phyloP scores from a whole-genome alignment of 1,284 basidiomycete genomes.

The Trichosporon faecale region DNA sequence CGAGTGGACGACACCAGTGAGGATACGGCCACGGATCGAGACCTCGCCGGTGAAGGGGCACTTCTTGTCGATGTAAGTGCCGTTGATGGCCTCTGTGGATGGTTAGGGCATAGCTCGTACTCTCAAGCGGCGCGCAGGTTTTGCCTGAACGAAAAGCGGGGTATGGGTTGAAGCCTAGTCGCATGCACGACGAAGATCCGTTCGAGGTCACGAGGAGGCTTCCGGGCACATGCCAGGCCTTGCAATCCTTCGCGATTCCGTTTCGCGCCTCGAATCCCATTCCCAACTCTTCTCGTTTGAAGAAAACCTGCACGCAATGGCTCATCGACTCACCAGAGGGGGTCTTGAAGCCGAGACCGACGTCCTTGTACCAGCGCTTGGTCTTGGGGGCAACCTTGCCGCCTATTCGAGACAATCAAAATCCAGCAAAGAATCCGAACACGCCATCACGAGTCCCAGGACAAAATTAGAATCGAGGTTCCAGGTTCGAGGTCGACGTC shows the following conservation, averaged over 20 bases:
- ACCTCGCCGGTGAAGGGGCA: conserved; percentile 95
- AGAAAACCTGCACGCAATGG: background rate
- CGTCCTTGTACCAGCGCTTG: conserved; percentile 99
- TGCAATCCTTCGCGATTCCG: background rate
- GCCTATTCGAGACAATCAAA: conserved; percentile 53
- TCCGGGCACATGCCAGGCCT: background rate
- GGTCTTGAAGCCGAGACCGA: conserved; percentile 95
- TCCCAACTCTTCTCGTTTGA: background rate
- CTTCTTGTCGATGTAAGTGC: conserved; percentile 99
- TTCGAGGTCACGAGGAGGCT: background rate
- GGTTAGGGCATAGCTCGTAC: conserved; percentile 67
- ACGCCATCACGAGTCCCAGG: too few species aligned
- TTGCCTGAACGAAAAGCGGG: background rate
- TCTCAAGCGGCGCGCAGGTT: background rate
- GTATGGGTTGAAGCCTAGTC: background rate
- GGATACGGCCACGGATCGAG: conserved; percentile 98
- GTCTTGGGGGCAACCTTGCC: conserved; percentile 88
- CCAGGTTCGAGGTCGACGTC: background rate
- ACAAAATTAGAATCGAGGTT: background rate
- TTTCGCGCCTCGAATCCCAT: background rate
- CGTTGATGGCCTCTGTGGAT: conserved; percentile 85
- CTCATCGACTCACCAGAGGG: conserved; percentile 56
- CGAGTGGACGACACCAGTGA: conserved; percentile 95
- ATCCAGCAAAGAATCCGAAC: background rate
- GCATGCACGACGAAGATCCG: too few species aligned